Percentiles rank a stretch among this genome's conserved stretches.
Evolutionary conservation across 1,284 basidiomycete species (phyloP).

Genomic region (Pseudozyma sp.): DNA sequence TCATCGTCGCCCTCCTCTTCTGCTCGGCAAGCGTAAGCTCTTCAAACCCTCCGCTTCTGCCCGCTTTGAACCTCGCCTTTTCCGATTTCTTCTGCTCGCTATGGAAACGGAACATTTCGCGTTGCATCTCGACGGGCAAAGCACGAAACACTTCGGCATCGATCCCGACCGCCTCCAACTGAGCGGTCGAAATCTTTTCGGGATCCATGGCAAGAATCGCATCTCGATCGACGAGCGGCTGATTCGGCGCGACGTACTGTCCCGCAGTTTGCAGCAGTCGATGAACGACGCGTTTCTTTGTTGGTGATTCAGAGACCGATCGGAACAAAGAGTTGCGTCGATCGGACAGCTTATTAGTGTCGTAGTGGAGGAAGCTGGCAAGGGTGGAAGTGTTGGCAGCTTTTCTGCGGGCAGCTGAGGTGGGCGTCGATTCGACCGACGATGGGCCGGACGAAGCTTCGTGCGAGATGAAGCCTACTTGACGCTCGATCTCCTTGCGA

Average conservation of each 20-base stretch:
- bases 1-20: conserved; percentile 39
- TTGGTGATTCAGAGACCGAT: conserved; percentile 40
- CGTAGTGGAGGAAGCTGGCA: conserved; percentile 15
- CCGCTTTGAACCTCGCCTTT: conserved; percentile 28
- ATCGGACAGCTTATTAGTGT: conserved; percentile 1
- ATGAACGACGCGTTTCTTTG: conserved; percentile 34
- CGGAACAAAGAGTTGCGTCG: conserved; percentile 17
- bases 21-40: conserved; percentile 41
- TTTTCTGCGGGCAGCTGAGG: conserved; percentile 22
- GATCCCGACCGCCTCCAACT: conserved; percentile 46
- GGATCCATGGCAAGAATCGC: conserved; percentile 42
- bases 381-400: conserved; percentile 18
- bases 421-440: conserved; percentile 32
- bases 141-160: conserved; percentile 60
- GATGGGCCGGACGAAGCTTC: conserved; percentile 23
- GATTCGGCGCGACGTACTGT: conserved; percentile 12
- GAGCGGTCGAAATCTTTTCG: conserved; percentile 21
- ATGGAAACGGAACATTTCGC: conserved; percentile 47
- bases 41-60: conserved; percentile 23
- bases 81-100: conserved; percentile 36
- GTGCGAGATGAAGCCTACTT: conserved; percentile 21
- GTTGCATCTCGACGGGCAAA: conserved; percentile 55
- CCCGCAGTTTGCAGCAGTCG: conserved; percentile 20
- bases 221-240: conserved; percentile 27
- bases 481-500: conserved; percentile 58